Evolutionary conservation across 306 rosid genomes (phyloP).

Genomic region (Prunus dulcis): DNA sequence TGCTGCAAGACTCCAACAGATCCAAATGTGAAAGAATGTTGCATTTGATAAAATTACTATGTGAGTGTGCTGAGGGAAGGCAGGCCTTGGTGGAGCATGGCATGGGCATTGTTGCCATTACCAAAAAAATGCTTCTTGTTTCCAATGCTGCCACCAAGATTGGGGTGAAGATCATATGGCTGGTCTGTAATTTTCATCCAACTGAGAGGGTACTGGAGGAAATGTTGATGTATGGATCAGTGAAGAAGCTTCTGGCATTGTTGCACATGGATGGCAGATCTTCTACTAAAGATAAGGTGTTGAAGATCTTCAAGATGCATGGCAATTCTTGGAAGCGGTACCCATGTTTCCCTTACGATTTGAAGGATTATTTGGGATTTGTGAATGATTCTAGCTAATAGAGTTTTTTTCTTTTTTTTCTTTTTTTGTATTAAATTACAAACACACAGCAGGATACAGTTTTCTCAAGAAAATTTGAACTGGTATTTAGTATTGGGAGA

Average conservation of each 20-base stretch:
- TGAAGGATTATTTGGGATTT: conserved; percentile 31
- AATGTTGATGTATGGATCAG: conserved; percentile 47
- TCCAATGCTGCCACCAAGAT: conserved; percentile 37
- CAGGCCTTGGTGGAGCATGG: conserved; percentile 48
- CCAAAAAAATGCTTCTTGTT: conserved; percentile 35
- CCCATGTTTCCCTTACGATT: conserved; percentile 45
- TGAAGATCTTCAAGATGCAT: conserved; percentile 48
- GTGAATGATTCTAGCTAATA: conserved; percentile 12
- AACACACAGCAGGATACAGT: background rate
- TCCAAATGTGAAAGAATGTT: conserved; percentile 41
- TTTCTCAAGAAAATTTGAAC: background rate
- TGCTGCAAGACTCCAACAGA: conserved; percentile 35
- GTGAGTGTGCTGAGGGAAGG: conserved; percentile 57
- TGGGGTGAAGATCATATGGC: conserved; percentile 42
- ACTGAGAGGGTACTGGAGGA: conserved; percentile 46
- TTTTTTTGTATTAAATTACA: background rate
- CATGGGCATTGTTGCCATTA: conserved; percentile 39
- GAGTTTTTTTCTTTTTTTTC: background rate
- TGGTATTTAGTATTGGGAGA: background rate
- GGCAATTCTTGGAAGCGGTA: conserved; percentile 42
- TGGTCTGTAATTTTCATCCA: conserved; percentile 36
- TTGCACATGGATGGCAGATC: conserved; percentile 37
- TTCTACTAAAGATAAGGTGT: conserved; percentile 38
- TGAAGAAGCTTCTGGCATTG: conserved; percentile 48
- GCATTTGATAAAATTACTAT: conserved; percentile 28